phyloP scores from a whole-genome alignment of 169 alveolate genomes.

The Plasmodium relictum region DNA sequence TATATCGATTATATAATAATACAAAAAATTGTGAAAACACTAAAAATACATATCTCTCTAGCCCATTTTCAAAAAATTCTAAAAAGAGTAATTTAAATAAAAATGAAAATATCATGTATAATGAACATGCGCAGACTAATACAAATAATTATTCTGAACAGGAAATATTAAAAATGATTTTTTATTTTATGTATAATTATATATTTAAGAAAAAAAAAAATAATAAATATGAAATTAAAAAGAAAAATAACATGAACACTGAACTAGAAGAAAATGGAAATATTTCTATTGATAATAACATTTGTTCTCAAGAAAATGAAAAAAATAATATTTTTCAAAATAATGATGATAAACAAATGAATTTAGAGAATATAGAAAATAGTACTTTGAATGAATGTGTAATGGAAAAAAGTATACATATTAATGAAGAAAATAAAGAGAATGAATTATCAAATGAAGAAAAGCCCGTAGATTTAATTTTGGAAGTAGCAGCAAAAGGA shows the following conservation, averaged over 20 bases:
- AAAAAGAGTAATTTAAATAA: conserved; percentile 6
- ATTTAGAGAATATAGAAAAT: neutral
- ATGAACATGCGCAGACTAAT: conserved; percentile 3
- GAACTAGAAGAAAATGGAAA: conserved; percentile 13
- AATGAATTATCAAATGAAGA: neutral
- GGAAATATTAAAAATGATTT: conserved; percentile 32
- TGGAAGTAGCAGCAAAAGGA: neutral
- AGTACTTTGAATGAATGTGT: neutral
- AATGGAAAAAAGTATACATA: neutral
- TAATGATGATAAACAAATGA: neutral
- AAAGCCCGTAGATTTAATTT: neutral
- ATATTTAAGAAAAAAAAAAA: conserved; percentile 36
- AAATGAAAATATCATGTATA: neutral
- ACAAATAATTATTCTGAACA: conserved; percentile 37
- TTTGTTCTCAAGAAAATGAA: neutral
- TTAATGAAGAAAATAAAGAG: neutral
- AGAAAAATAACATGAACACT: neutral
- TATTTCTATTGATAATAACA: neutral
- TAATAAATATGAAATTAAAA: conserved; percentile 9
- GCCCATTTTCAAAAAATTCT: neutral
- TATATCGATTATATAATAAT: neutral
- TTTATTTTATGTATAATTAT: conserved; percentile 52
- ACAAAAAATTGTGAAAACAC: neutral
- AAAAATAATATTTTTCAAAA: neutral
- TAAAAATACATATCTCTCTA: neutral